Evolutionary conservation across 306 rosid species (phyloP), one percentile per base, ranked within the genome.

Genomic region (Herpetospermum pedunculosum): DNA sequence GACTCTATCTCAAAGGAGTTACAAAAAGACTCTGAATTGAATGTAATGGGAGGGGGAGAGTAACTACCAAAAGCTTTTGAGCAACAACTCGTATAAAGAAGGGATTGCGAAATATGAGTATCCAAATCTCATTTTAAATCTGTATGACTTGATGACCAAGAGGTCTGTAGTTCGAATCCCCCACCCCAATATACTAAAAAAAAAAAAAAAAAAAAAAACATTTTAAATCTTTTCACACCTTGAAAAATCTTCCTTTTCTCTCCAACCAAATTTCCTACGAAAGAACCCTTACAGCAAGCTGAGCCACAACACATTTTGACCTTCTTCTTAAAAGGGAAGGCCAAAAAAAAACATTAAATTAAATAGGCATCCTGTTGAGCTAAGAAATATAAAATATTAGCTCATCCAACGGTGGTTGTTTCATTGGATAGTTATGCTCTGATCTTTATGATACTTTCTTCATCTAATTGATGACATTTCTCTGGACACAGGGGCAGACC

Each of bases 401-500:
- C 46, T 8, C 12, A 62, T 34, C 69, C 14, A 16, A 18, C n/a
- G n/a, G n/a, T n/a, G n/a, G n/a, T n/a, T n/a, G n/a, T n/a, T n/a
- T n/a, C n/a, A n/a, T n/a, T 23, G 73, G 74, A 16, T 52, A 8
- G 34, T 71, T 44, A 38, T 58, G n/a, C 14, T 69, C 43, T 23
- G 8, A 50, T 57, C 40, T 54, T 75, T 35, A 23, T 14, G 47
- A 23, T 34, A 23, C 38, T 75, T 62, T 60, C 26, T 57, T 70
- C 62, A 29, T 77, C 4, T 65, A 21, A 80, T n/a, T n/a, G n/a
- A n/a, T n/a, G n/a, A n/a, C n/a, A n/a, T n/a, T n/a, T n/a, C n/a
- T n/a, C n/a, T n/a, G n/a, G n/a, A n/a, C n/a, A n/a, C 82, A 94
- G 91, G 88, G 77, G 77, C 79, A 73, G 44, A 85, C 91, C 59